These are phyloP conservation scores for Gautieria morchelliformis DNA, from an alignment of 768 basidiomycete genomes.

Conservation along the genomic window DNA sequence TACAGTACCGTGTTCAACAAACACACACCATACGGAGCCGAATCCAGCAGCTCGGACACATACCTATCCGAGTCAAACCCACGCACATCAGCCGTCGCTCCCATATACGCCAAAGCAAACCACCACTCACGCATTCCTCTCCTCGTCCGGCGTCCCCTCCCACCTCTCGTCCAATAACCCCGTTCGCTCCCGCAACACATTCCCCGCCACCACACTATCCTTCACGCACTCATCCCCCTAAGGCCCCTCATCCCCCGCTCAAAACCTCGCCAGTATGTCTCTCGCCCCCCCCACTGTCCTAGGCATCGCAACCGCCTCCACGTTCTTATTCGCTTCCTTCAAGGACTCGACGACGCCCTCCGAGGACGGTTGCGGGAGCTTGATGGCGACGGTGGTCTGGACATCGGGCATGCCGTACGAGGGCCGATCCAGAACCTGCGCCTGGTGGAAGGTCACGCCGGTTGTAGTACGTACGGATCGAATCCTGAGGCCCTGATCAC, in stretches of 20 bases:
- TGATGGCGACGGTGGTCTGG: slow-evolving; percentile 49
- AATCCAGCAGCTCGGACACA: slow-evolving; percentile 54
- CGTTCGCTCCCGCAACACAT: slow-evolving; percentile 57
- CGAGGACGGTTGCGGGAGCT: slow-evolving; percentile 39
- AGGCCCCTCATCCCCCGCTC: slow-evolving; percentile 50
- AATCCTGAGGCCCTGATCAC: slow-evolving; percentile 68
- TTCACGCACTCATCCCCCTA: slow-evolving; percentile 52
- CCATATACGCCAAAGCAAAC: background rate
- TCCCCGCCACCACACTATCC: slow-evolving; percentile 77
- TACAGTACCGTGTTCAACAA: slow-evolving; percentile 9
- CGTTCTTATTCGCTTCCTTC: slow-evolving; percentile 32
- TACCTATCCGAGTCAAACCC: slow-evolving; percentile 46
- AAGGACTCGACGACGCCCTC: slow-evolving; percentile 45
- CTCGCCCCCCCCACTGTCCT: slow-evolving; percentile 56
- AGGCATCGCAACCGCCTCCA: slow-evolving; percentile 58
- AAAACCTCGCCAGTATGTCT: slow-evolving; percentile 58
- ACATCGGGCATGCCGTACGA: slow-evolving; percentile 25
- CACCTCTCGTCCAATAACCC: slow-evolving; percentile 68
- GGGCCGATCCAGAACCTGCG: slow-evolving; percentile 74
- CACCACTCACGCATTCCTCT: slow-evolving; percentile 50
- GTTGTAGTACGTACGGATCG: slow-evolving; percentile 59
- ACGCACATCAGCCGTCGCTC: slow-evolving; percentile 16
- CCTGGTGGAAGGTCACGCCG: slow-evolving; percentile 74
- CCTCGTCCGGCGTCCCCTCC: slow-evolving; percentile 77
- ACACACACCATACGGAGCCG: background rate